Conservation (phyloP, 1,139 yeast species). For the Yamadazyma kanchanaburiensis region DNA sequence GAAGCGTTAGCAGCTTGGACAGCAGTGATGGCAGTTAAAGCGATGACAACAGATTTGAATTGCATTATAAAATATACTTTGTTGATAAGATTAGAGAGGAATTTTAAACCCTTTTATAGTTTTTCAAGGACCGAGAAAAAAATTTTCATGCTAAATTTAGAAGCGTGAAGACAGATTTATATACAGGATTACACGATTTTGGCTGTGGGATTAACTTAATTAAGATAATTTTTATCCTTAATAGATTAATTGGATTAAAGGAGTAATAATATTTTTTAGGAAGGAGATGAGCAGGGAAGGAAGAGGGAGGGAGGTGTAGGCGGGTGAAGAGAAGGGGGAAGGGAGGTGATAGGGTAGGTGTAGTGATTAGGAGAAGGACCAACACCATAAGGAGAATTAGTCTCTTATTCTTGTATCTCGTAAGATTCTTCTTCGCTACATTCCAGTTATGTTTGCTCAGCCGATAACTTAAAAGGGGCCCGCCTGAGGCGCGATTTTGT, state of each 20-base stretch:
- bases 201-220: conserved; percentile 2
- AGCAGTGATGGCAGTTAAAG: conserved; percentile 43
- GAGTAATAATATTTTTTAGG: too few relatives aligned
- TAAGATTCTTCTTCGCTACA: too few relatives aligned
- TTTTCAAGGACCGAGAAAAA: conserved; percentile 3
- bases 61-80: conserved; percentile 30
- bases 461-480: background rate
- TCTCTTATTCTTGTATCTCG: too few relatives aligned
- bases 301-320: too few relatives aligned
- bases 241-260: background rate
- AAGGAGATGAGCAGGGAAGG: too few relatives aligned
- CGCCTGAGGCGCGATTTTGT: conserved; percentile 4
- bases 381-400: too few relatives aligned
- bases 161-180: conserved; percentile 1
- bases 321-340: too few relatives aligned
- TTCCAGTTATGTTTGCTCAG: background rate
- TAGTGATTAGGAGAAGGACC: too few relatives aligned
- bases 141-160: conserved; percentile 2
- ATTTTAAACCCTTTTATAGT: conserved; percentile 9
- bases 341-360: too few relatives aligned
- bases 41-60: conserved; percentile 43
- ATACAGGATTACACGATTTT: conserved; percentile 5
- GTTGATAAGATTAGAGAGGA: conserved; percentile 4
- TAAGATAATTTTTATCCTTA: conserved; percentile 4
- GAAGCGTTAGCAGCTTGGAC: conserved; percentile 41